These are phyloP conservation scores for Bipolaris oryzae DNA, from an alignment of 2,329 filamentous ascomycete species.

Conservation along the genomic window DNA sequence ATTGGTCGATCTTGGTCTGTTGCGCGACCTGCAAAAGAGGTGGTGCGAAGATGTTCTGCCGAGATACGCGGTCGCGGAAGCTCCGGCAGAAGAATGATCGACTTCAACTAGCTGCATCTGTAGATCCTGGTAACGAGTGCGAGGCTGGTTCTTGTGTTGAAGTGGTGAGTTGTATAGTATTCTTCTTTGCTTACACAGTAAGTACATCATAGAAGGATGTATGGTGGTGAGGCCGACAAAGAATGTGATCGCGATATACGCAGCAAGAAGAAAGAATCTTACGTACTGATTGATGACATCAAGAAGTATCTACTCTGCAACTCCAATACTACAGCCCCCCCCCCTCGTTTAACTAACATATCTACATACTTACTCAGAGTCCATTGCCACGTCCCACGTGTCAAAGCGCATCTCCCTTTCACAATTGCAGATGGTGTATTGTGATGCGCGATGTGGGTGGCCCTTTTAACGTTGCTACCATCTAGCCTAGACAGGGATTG, in stretches of 20 bases:
- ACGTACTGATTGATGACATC: too few species aligned
- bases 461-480: background rate
- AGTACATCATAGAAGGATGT: background rate
- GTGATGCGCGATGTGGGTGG: background rate
- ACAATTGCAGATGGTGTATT: background rate
- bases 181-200: too few species aligned
- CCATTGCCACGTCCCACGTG: background rate
- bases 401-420: background rate
- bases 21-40: slow-evolving; percentile 45
- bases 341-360: too few species aligned
- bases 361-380: too few species aligned
- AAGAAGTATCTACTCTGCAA: too few species aligned
- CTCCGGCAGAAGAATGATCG: slow-evolving; percentile 39
- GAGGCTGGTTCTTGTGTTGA: too few species aligned
- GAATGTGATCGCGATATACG: too few species aligned
- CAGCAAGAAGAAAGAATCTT: too few species aligned
- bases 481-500: background rate
- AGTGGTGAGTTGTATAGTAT: too few species aligned
- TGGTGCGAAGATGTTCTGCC: slow-evolving; percentile 30
- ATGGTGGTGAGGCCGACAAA: background rate
- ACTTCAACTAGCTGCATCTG: slow-evolving; percentile 38
- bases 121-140: slow-evolving; percentile 36
- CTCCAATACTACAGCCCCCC: too few species aligned
- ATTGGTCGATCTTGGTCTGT: slow-evolving; percentile 50
- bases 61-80: slow-evolving; percentile 17